Evolutionary conservation across 768 basidiomycete genomes (phyloP).

Genomic region (Lactarius pseudohatsudake): DNA sequence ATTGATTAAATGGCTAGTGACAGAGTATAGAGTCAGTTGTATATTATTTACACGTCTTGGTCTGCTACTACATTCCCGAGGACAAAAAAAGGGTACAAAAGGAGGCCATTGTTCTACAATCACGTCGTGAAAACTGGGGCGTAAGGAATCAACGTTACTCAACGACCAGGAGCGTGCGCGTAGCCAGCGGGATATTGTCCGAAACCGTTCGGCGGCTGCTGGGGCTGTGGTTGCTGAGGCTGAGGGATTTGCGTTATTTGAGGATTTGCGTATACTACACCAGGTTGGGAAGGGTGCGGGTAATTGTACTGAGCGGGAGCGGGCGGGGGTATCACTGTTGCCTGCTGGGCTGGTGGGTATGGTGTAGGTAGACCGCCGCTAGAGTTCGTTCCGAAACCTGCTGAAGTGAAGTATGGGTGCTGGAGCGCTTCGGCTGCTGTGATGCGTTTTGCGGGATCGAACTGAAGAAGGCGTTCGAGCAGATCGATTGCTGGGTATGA

Average conservation of each 20-base stretch:
- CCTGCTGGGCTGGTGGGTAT: conserved; percentile 56
- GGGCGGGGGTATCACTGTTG: conserved; percentile 39
- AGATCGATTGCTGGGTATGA: conserved; percentile 72
- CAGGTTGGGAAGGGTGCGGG: conserved; percentile 58
- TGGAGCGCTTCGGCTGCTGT: conserved; percentile 88
- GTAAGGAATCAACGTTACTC: conserved; percentile 19
- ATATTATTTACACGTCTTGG: conserved; percentile 16
- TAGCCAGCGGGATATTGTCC: conserved; percentile 31
- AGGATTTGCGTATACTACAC: conserved; percentile 26
- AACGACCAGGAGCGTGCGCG: conserved; percentile 23
- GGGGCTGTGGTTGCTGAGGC: conserved; percentile 37
- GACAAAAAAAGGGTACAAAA: conserved; percentile 8
- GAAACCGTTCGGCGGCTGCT: conserved; percentile 28
- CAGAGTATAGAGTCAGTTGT: conserved; percentile 1
- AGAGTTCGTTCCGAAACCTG: conserved; percentile 40
- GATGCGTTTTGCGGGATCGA: conserved; percentile 90
- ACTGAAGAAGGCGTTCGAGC: conserved; percentile 91
- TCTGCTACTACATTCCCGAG: conserved; percentile 9
- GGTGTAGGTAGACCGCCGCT: conserved; percentile 41
- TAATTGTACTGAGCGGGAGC: conserved; percentile 51
- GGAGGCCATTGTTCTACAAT: neutral
- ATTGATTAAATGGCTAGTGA: neutral
- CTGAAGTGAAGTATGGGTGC: conserved; percentile 86
- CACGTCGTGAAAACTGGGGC: neutral
- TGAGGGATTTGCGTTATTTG: conserved; percentile 33